Base-by-base conservation (phyloP, 352 stramenopile species). In the Peronospora belbahrii region DNA sequence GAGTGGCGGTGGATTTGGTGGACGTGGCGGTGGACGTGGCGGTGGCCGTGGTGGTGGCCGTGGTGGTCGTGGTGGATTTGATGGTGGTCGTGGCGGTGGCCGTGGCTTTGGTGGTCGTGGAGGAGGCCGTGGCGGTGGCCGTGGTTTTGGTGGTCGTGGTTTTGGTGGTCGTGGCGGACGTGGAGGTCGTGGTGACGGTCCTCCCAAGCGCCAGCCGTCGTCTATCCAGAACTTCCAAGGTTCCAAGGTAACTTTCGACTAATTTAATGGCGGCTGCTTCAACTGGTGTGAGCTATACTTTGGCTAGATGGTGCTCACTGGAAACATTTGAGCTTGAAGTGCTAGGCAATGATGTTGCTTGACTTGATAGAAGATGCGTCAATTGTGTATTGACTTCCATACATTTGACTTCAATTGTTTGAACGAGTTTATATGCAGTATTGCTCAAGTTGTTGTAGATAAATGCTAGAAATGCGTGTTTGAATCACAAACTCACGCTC, bases 211-310 rank as follows among this genome's bases (percentile, higher is more conserved):
- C 40, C 94, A 97, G 63, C 63, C 74, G 56, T 80, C 85, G 30
- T 76, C 73, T 35, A 98, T 98, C 68, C 79, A 95, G 46, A 89
- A 79, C 62, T 98, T 98, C 71, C 55, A 89, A 54, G 96, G 96
- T 44, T 97, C 75, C 32, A 98, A 99, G 78, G 92, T 94, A 55
- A 98, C 94, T 30, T 99, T 99, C 62, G 93, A 98, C 78, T 96
- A 96, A 77, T 66, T 74, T 70, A 65, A 64, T 39, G 47, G 39
- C 37, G 32, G 22, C 23, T 23, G 42, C 44, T 47, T 61, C 8
- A 17, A 35, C 9, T 1, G 49, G 11, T 14, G 25, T 42, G 52
- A 44, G 28, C 20, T 52, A 32, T 42, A 38, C 37, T 42, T 65
- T 42, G 50, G 52, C 34, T 34, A 56, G 43, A 58, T 46, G 36